phyloP scores from a whole-genome alignment of 1,284 basidiomycete species.

The Puccinia triticina region DNA sequence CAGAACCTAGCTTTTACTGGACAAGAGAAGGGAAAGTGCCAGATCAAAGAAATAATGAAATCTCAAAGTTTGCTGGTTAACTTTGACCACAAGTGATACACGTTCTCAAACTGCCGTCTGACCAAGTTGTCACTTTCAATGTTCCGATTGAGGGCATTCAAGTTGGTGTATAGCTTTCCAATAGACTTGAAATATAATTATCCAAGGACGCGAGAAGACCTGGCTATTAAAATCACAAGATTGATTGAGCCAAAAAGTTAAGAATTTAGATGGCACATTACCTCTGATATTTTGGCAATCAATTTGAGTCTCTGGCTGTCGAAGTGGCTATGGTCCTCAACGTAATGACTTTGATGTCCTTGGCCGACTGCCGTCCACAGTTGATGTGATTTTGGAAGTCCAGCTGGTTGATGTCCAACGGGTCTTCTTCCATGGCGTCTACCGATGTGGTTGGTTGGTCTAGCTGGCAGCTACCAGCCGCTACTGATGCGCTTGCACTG shows the following conservation, averaged over 20 bases:
- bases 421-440: too few relatives aligned
- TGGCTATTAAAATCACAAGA: neutral
- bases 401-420: too few relatives aligned
- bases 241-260: neutral
- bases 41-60: too few relatives aligned
- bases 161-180: conserved; percentile 39
- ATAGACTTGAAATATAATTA: conserved; percentile 17
- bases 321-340: conserved; percentile 38
- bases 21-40: neutral
- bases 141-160: conserved; percentile 47
- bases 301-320: conserved; percentile 38
- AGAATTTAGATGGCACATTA: neutral
- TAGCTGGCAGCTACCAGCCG: too few relatives aligned
- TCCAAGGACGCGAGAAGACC: neutral
- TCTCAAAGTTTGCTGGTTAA: neutral
- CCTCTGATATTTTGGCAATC: conserved; percentile 42
- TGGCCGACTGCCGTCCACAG: neutral
- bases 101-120: conserved; percentile 41
- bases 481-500: too few relatives aligned
- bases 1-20: neutral
- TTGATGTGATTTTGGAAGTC: too few relatives aligned
- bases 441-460: too few relatives aligned
- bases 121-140: conserved; percentile 46
- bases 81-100: conserved; percentile 48
- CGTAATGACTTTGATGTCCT: neutral